These are phyloP conservation scores for Chara braunii DNA, from an alignment of 139 green algal genomes.

Conservation along the genomic window DNA sequence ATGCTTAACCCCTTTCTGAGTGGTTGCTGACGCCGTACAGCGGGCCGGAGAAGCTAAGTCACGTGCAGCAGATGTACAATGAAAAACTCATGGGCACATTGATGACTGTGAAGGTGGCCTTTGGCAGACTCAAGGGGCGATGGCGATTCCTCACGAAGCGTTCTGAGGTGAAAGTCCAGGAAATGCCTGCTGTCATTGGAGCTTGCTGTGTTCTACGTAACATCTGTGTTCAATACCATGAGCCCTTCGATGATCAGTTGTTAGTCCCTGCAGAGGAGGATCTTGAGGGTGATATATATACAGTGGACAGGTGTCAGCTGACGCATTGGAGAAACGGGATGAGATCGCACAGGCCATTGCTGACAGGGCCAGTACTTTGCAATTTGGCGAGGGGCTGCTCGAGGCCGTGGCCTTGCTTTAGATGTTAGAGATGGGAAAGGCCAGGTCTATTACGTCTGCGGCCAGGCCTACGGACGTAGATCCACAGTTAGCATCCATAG, in stretches of 20 bases:
- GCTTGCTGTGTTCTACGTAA: slow-evolving; percentile 34
- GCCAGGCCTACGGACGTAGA: too few species aligned
- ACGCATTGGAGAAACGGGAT: too few species aligned
- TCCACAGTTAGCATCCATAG: too few species aligned
- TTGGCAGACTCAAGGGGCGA: slow-evolving; percentile 21
- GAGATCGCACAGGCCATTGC: too few species aligned
- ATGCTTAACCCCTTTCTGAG: slow-evolving; percentile 12
- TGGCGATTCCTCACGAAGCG: slow-evolving; percentile 16
- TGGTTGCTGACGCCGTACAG: slow-evolving; percentile 25
- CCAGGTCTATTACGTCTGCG: too few species aligned
- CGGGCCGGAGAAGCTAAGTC: slow-evolving; percentile 4
- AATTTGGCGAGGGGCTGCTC: too few species aligned
- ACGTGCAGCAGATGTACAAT: slow-evolving; percentile 12
- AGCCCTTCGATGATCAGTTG: slow-evolving; percentile 13
- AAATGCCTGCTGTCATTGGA: slow-evolving; percentile 20
- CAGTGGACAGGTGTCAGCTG: too few species aligned
- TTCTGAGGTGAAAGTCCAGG: slow-evolving; percentile 22
- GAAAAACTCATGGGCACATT: slow-evolving; percentile 2
- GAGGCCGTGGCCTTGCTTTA: too few species aligned
- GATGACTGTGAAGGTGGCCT: slow-evolving; percentile 16
- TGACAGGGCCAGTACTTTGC: too few species aligned
- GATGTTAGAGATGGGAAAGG: too few species aligned
- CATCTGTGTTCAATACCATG: slow-evolving; percentile 9
- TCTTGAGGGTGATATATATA: too few species aligned
- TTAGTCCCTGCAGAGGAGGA: too few species aligned